phyloP scores from a whole-genome alignment of 2,329 filamentous ascomycete genomes.

The Raffaelea deltoideospora region DNA sequence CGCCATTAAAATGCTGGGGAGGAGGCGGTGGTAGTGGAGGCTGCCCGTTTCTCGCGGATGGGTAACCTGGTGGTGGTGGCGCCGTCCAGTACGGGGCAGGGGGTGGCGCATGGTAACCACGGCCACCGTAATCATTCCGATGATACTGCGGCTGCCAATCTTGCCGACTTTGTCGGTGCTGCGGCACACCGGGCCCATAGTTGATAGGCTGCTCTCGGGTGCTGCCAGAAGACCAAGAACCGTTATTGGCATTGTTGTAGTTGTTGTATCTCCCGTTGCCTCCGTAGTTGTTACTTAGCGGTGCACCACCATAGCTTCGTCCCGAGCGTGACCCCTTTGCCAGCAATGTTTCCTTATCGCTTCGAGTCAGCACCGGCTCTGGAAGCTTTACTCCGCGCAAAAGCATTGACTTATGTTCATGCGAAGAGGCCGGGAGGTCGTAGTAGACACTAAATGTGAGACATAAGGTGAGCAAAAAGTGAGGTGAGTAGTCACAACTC shows the following conservation, averaged over 20 bases:
- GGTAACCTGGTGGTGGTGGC: constrained; percentile 28
- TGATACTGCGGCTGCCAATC: constrained; percentile 5
- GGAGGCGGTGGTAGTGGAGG: constrained; percentile 34
- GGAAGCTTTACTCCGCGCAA: constrained; percentile 68
- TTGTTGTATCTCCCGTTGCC: no score
- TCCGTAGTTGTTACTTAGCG: constrained; percentile 23
- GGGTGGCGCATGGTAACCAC: constrained; percentile 12
- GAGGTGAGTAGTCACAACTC: no score
- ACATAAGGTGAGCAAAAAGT: not conserved
- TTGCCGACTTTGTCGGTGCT: constrained; percentile 8
- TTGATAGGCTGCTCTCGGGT: constrained; percentile 29
- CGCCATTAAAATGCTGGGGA: constrained; percentile 7
- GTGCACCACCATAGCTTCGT: constrained; percentile 49
- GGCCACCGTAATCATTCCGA: constrained; percentile 8
- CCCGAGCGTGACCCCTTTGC: constrained; percentile 49
- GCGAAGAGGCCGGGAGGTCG: constrained; percentile 56
- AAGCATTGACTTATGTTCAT: constrained; percentile 86
- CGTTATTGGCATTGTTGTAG: not conserved
- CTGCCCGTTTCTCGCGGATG: constrained; percentile 25
- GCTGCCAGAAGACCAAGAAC: not conserved
- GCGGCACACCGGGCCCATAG: constrained; percentile 23
- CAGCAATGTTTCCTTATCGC: constrained; percentile 60
- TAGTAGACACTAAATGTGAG: constrained; percentile 57
- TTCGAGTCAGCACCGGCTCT: constrained; percentile 53
- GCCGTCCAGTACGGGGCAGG: constrained; percentile 20